These are phyloP conservation scores for Wakefieldia striispora DNA, from an alignment of 768 basidiomycete species.

Conservation along the genomic window DNA sequence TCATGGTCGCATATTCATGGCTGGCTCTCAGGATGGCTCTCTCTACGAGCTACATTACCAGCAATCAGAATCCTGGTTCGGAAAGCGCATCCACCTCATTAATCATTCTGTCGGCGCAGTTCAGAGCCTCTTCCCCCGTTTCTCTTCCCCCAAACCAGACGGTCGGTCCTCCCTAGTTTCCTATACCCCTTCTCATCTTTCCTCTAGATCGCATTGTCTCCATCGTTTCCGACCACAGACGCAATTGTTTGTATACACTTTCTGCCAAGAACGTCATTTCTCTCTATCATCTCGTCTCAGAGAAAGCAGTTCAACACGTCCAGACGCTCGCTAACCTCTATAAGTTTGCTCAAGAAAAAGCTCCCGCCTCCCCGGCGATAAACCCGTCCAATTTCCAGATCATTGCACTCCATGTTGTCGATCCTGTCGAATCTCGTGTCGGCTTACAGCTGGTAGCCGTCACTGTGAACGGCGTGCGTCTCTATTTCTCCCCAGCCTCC, in stretches of 20 bases:
- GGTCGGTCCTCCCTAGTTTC: constrained; percentile 44
- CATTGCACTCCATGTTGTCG: constrained; percentile 65
- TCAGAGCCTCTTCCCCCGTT: constrained; percentile 75
- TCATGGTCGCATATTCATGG: constrained; percentile 91
- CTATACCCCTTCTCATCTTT: not conserved
- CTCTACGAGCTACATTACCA: constrained; percentile 93
- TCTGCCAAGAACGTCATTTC: constrained; percentile 63
- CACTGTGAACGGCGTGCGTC: constrained; percentile 76
- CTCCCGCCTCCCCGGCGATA: constrained; percentile 71
- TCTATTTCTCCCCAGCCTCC: constrained; percentile 71
- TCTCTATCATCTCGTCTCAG: constrained; percentile 60
- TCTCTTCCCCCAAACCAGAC: constrained; percentile 59
- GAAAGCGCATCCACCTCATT: constrained; percentile 77
- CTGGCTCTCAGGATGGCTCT: constrained; percentile 78
- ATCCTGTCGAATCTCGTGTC: constrained; percentile 61
- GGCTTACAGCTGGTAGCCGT: constrained; percentile 78
- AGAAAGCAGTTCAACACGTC: constrained; percentile 67
- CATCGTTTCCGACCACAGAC: constrained; percentile 62
- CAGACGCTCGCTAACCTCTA: constrained; percentile 74
- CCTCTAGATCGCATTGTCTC: constrained; percentile 66
- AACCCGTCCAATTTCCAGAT: constrained; percentile 70
- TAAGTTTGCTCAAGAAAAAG: constrained; percentile 78
- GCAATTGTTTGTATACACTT: constrained; percentile 79
- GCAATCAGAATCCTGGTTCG: constrained; percentile 89
- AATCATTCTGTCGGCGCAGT: constrained; percentile 84